Conservation (phyloP, 352 stramenopile species). For the Pythium aphanidermatum region DNA sequence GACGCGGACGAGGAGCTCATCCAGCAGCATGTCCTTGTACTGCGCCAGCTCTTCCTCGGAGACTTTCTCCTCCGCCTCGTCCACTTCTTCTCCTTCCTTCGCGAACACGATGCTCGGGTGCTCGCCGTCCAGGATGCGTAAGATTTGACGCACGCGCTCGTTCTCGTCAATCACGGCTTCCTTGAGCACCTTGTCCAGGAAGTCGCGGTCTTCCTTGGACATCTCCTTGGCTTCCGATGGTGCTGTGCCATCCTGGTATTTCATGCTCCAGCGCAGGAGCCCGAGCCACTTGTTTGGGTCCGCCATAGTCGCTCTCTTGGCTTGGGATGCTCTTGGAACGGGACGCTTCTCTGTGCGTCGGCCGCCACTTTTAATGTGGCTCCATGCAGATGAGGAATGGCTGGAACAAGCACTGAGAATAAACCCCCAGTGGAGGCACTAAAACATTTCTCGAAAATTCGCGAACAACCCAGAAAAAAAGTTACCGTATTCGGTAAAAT, state of each 20-base stretch:
- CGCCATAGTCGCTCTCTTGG: slow-evolving; percentile 21
- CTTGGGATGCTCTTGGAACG: slow-evolving; percentile 1
- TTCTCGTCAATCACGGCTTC: slow-evolving; percentile 82
- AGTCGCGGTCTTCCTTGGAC: slow-evolving; percentile 67
- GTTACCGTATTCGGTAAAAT: too few relatives aligned
- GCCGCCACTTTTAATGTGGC: too few relatives aligned
- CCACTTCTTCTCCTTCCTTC: slow-evolving; percentile 27
- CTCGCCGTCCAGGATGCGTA: slow-evolving; percentile 77
- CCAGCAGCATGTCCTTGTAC: slow-evolving; percentile 77
- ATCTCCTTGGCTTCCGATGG: slow-evolving; percentile 61
- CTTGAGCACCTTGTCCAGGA: slow-evolving; percentile 80
- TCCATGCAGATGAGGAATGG: too few relatives aligned
- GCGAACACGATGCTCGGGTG: slow-evolving; percentile 67
- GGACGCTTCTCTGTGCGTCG: too few relatives aligned
- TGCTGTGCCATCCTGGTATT: slow-evolving; percentile 75
- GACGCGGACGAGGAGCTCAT: slow-evolving; percentile 79
- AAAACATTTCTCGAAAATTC: slow-evolving; percentile 28
- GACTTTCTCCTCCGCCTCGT: slow-evolving; percentile 26
- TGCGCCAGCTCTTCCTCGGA: slow-evolving; percentile 60
- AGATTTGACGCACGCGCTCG: slow-evolving; percentile 77
- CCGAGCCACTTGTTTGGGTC: slow-evolving; percentile 86
- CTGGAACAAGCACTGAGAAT: slow-evolving; percentile 5
- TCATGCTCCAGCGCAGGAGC: slow-evolving; percentile 87
- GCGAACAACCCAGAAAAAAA: slow-evolving; percentile 4
- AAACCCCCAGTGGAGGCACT: slow-evolving; percentile 6